These are phyloP conservation scores for Xerocomellus chrysenteron DNA, from an alignment of 768 basidiomycete genomes.

Conservation along the genomic window DNA sequence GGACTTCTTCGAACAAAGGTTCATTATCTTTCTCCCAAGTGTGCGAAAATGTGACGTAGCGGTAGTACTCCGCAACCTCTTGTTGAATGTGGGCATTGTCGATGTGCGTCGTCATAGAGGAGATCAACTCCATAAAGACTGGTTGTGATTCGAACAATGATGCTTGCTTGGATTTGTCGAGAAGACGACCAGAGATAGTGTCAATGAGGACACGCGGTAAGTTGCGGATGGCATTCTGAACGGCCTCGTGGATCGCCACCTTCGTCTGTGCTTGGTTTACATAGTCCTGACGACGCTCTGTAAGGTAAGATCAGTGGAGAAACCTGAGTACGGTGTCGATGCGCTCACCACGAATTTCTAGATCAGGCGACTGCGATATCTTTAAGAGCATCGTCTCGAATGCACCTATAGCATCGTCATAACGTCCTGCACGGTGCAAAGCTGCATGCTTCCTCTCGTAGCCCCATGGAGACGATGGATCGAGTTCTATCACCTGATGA, in stretches of 20 bases:
- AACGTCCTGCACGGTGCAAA: background rate
- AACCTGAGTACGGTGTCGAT: too few relatives aligned
- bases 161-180: background rate
- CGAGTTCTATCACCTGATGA: background rate
- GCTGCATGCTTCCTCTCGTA: background rate
- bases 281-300: background rate
- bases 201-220: slow-evolving; percentile 5
- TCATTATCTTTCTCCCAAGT: too few relatives aligned
- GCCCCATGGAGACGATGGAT: background rate
- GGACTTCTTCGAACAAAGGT: too few relatives aligned
- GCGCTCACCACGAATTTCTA: background rate
- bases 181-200: background rate
- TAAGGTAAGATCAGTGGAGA: background rate
- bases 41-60: too few relatives aligned
- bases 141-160: too few relatives aligned
- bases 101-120: too few relatives aligned
- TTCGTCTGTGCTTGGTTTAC: background rate
- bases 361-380: background rate
- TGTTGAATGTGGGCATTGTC: too few relatives aligned
- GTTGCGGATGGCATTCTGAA: background rate
- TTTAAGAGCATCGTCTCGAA: background rate
- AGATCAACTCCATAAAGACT: too few relatives aligned
- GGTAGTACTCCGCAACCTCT: too few relatives aligned
- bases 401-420: background rate
- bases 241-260: background rate